Evolutionary conservation across 495 filamentous ascomycete species (phyloP), one percentile per base, ranked within the genome.

Genomic region (Neurospora discreta): DNA sequence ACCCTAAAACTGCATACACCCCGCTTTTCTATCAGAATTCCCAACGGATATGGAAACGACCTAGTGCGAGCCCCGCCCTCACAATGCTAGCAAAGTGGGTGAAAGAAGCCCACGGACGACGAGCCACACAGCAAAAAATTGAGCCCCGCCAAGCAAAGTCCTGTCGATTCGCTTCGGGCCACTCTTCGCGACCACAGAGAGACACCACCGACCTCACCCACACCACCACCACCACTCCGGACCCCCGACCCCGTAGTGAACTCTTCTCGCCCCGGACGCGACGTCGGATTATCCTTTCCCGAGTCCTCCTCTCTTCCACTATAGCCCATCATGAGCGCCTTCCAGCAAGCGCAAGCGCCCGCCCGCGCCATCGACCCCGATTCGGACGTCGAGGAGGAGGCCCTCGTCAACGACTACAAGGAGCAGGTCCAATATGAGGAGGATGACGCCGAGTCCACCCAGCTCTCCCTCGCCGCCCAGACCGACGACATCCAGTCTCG

Each of bases 381-480:
- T 77, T 95, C 92, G 76, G 94, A 97, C 81, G 90, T 91, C 71
- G 94, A 97, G 83, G 94, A 97, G 88, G 94, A 97, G 83, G 91
- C 92, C 74, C 87, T 97, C 72, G 94, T 92, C 78, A 92, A 92
- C 83, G 94, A 97, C 84, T 97, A 97, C 88, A 89, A 88, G 75
- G 93, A 97, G 83, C 94, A 98, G 85, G 93, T 97, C 75, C 92
- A 93, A 78, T 97, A 91, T 77, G 92, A 95, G 71, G 92, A 93
- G 80, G 89, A 88, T 72, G 87, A 92, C 85, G 92, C 91, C 74
- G 93, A 95, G 67, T 80, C 93, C 74, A 91, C 92, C 76, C 85
- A 87, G 77, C 85, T 72, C 74, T 81, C 83, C 41, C 75, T 86
- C 78, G 84, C 85, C 75, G 85, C 86, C 71, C 85, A 87, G 74